Percentiles rank a stretch among this genome's conserved stretches.
These are phyloP conservation scores for Fraxinus paxiana DNA, from an alignment of 305 asterid genomes.

Conservation along the genomic window DNA sequence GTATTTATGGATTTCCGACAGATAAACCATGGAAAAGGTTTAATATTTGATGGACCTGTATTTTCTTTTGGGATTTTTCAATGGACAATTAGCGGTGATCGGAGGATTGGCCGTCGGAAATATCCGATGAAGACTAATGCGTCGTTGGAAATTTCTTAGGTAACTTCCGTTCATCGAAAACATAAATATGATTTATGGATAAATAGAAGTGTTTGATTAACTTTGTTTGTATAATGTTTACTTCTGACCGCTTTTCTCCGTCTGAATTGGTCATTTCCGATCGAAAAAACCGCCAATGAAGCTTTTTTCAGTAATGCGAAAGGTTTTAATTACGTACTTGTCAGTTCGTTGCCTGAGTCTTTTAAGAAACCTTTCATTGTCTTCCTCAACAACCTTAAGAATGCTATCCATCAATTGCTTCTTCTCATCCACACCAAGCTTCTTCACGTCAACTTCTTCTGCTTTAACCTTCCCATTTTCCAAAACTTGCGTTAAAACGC, in stretches of 20 bases:
- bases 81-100: neutral
- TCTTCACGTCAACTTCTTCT: constrained; percentile 22
- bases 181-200: neutral
- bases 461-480: constrained; percentile 30
- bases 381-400: constrained; percentile 22
- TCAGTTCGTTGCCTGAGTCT: constrained; percentile 19
- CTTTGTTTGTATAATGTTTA: neutral
- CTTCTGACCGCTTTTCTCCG: neutral
- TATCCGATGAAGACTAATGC: neutral
- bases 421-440: constrained; percentile 22
- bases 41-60: neutral
- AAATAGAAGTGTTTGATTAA: neutral
- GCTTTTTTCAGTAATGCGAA: neutral
- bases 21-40: neutral
- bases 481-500: constrained; percentile 27
- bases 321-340: constrained; percentile 14
- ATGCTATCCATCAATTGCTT: constrained; percentile 21
- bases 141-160: neutral
- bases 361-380: constrained; percentile 33
- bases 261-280: neutral
- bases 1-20: neutral
- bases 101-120: neutral
- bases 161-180: neutral
- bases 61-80: neutral
- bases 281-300: neutral